Base-by-base conservation (phyloP, 1,284 basidiomycete species). In the Athelia psychrophila region DNA sequence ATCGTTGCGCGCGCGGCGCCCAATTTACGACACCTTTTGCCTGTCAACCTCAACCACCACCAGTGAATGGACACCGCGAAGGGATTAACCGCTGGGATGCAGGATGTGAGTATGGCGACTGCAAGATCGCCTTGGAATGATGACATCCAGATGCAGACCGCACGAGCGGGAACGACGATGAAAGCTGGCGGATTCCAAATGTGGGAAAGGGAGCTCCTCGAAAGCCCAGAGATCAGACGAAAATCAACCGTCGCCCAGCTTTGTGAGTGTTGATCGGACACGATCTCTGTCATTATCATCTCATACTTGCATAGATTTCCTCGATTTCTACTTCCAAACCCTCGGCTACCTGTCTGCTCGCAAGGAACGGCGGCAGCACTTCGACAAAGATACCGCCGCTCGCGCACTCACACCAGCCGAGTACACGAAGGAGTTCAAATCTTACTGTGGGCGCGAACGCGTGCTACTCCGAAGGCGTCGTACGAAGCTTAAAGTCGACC, bases 161-260 rank as follows among this genome's bases (percentile, higher is more conserved):
- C 83, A 12, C 73, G 76, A 36, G 80, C 74, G 42, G 68, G 74
- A 6, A 74, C 78, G 0, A 86, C 84, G 2, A 51, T 83, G 46
- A 82, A 78, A 57, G 72, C 74, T 38, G 70, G 70, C 3, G 80
- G 74, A 2, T 77, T 90, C 51, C 80, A 86, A 66, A 70, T 84
- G 50, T 96, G 91, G 91, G 95, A 96, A 74, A 81, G 80, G 54
- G 88, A 93, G 61, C 74, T 95, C 30, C 64, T 96, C 44, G 86
- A 90, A 27, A 92, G 83, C 55, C 68, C 86, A 15, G 95, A 98
- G 67, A 88, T 97, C 51, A 91, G 84, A 66, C 82, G 95, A 51
- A 97, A 97, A 69, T 90, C 95, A 2, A 97, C 95, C 3, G 93
- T 98, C 12, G 94, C 94, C 22, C 95, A 98, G 65, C 83, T 98